Evolutionary conservation across 257 asterid genomes (phyloP).

Genomic region (Salvia rosmarinus): DNA sequence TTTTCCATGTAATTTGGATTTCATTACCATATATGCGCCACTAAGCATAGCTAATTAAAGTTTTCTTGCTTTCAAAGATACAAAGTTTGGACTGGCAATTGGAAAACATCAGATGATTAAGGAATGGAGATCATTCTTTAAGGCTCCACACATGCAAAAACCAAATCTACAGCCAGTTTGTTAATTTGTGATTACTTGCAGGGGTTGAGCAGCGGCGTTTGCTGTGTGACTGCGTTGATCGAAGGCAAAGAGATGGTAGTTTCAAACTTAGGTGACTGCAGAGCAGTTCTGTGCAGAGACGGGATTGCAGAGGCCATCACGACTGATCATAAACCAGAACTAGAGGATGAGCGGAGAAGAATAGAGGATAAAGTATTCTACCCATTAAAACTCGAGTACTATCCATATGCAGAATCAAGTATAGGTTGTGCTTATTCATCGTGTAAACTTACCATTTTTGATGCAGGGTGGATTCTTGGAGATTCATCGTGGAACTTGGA

Average conservation of each 20-base stretch:
- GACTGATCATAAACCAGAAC: conserved; percentile 65
- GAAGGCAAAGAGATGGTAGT: conserved; percentile 65
- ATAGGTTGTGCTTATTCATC: background rate
- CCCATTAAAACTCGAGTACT: conserved; percentile 14
- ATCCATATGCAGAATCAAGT: background rate
- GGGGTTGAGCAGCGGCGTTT: conserved; percentile 76
- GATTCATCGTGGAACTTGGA: conserved; percentile 81
- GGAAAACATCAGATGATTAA: too few relatives aligned
- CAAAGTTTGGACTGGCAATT: too few relatives aligned
- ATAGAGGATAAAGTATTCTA: conserved; percentile 67
- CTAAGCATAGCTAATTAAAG: background rate
- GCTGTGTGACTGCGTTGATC: conserved; percentile 79
- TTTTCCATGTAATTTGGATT: too few relatives aligned
- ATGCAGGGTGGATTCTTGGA: conserved; percentile 82
- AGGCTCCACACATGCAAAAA: background rate
- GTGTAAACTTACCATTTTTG: background rate
- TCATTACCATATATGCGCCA: background rate
- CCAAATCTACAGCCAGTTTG: background rate
- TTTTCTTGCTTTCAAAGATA: background rate
- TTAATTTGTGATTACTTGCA: conserved; percentile 30
- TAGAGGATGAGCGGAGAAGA: conserved; percentile 70
- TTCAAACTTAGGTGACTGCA: conserved; percentile 85
- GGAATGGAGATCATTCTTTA: too few relatives aligned
- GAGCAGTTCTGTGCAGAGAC: conserved; percentile 65
- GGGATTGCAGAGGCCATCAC: conserved; percentile 74